These are phyloP conservation scores for Phytopythium sindhum DNA, from an alignment of 352 stramenopile species.

Conservation along the genomic window DNA sequence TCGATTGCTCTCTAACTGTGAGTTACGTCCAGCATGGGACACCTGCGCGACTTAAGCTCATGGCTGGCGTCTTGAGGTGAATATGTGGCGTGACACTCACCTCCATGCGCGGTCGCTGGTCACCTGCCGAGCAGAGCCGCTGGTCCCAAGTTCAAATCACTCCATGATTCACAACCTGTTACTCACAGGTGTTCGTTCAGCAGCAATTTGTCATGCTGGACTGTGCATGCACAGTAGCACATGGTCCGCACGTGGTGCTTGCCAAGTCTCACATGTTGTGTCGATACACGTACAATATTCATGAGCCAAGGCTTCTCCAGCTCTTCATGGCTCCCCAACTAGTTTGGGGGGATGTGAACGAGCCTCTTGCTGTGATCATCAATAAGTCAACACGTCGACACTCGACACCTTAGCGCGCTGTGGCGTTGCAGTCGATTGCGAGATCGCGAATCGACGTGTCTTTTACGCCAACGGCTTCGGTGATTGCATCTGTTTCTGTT, in stretches of 20 bases:
- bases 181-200: not conserved
- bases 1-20: not conserved
- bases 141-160: not conserved
- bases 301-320: not conserved
- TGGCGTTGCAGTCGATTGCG: not conserved
- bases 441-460: not conserved
- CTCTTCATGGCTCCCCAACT: not conserved
- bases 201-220: not conserved
- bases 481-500: not conserved
- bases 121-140: not conserved
- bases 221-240: not conserved
- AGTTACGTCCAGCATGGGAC: constrained; percentile 1
- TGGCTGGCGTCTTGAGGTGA: not conserved
- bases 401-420: not conserved
- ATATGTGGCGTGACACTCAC: not conserved
- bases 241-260: not conserved
- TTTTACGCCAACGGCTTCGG: not conserved
- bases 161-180: not conserved
- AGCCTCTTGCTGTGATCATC: not conserved
- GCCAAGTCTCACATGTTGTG: not conserved
- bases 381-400: not conserved
- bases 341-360: not conserved
- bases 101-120: not conserved
- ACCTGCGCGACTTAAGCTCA: not conserved
- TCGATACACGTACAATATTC: not conserved